Evolutionary conservation across 257 asterid genomes (phyloP), one percentile per base, ranked within the genome.

Genomic region (Solanum stenotomum): DNA sequence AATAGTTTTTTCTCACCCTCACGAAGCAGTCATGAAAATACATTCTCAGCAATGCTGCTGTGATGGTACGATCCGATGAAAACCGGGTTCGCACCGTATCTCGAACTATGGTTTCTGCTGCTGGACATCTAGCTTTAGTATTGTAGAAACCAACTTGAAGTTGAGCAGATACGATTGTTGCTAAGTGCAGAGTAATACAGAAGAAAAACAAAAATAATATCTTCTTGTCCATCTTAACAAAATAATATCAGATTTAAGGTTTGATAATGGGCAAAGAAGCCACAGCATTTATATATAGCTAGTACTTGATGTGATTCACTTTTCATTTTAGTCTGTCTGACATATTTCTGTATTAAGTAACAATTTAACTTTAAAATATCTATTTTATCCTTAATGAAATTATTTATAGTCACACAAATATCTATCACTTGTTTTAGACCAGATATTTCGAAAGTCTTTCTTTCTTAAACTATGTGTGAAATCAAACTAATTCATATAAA

Each of bases 21-120:
- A 96, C 98, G 40, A 96, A 93, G 90, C 99, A 96, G 89, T 96
- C 98, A 34, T 96, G 99, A n/a, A 96, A 96, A 89, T 96, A 94
- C 98, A 96, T 91, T 40, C 98, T 90, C 40, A 96, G 97, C 92
- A 96, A 90, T 9, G 98, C 98, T 2, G 99, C 93, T 0, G 99
- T 92, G 4, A 93, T 92, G 25, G 98, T 93, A 59, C 89, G 94
- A 88, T 95, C 99, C 3, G 42, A 22, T 16, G 18, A 83, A 40
- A 96, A 96, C 3, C 90, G 77, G 10, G 44, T 90, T 13, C 87
- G 90, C 77, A 96, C 98, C 10, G 88, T 88, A 88, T 90, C 89
- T 86, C 84, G 94, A 83, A 96, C 68, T 22, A 95, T 89, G 0
- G 92, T 25, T 87, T 95, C 98, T 0, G 97, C 98, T 65, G 18